phyloP scores from a whole-genome alignment of 2,329 filamentous ascomycete species.

The Cytospora piceae region DNA sequence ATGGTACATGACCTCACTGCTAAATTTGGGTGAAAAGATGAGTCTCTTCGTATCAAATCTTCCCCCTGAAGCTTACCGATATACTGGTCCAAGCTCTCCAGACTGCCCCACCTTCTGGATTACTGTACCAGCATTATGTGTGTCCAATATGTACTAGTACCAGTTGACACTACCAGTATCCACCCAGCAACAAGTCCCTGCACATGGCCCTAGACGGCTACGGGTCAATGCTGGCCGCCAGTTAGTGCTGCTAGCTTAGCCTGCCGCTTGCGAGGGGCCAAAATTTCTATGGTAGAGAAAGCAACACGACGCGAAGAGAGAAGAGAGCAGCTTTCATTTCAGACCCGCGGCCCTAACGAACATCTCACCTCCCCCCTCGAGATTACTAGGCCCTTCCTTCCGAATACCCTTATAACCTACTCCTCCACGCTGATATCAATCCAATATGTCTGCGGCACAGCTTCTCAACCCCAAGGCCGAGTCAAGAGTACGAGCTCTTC shows the following conservation, averaged over 20 bases:
- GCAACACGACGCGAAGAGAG: constrained; percentile 3
- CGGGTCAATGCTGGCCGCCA: constrained; percentile 1
- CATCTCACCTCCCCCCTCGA: constrained; percentile 7
- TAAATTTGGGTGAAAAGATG: not conserved
- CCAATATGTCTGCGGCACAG: constrained; percentile 90
- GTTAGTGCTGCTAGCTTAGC: constrained; percentile 8
- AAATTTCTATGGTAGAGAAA: constrained; percentile 22
- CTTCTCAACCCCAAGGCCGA: constrained; percentile 99
- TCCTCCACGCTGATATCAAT: constrained; percentile 20
- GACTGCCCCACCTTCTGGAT: not conserved
- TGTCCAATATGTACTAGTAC: too few species aligned
- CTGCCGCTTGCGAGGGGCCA: constrained; percentile 18
- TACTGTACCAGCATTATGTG: not conserved
- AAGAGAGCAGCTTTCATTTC: constrained; percentile 7
- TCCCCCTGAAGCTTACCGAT: constrained; percentile 6
- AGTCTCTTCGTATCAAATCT: not conserved
- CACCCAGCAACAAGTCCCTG: not conserved
- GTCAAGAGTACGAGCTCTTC: constrained; percentile 72
- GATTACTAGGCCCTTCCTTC: not conserved
- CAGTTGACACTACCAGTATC: not conserved
- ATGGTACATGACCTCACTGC: constrained; percentile 5
- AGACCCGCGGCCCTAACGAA: constrained; percentile 11
- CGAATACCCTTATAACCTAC: not conserved
- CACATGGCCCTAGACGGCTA: not conserved
- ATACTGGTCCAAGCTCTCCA: constrained; percentile 17